Evolutionary conservation across 495 filamentous ascomycete genomes (phyloP), one percentile per base, ranked within the genome.

Genomic region (Neurospora tetrasperma): DNA sequence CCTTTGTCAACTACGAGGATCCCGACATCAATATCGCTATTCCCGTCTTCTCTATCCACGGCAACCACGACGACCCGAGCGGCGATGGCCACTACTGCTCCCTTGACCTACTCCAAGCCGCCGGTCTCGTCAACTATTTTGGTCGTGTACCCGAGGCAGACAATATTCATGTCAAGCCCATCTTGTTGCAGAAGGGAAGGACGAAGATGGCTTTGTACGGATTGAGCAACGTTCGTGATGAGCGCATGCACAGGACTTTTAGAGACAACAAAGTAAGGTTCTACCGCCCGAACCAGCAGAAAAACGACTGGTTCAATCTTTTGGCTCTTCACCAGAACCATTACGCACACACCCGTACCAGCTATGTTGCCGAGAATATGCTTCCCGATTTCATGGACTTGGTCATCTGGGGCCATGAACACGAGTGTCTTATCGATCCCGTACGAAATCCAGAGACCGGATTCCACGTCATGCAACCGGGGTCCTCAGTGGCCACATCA

Each of bases 251-350:
- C 78, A 89, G 95, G 38, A 98, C 94, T 0, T 99, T 98, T 76
- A 84, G 94, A 46, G 94, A 97, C 79, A 91, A 92, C 73, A 93
- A 95, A 73, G 95, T 98, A 80, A 95, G 91, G 78, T 98, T 98
- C 84, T 97, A 91, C 79, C 89, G 91, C 71, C 96, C 96, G 1
- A 87, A 87, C 70, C 89, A 91, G 31, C 94, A 98, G 74, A 91
- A 92, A 78, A 83, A 88, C 38, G 94, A 98, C 76, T 99, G 95
- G 93, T 99, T 97, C 86, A 98, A 98, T 79, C 78, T 99, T 73
- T 93, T 98, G 84, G 90, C 91, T 71, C 92, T 99, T 4, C 96
- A 99, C 81, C 96, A 99, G 78, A 99, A 99, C 79, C 96, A 97
- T 78, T 89, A 95, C 76, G 91, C 94, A 2, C 91, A 98, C 78